Conservation (phyloP, 352 stramenopile genomes). For the Globisporangium lucens region DNA sequence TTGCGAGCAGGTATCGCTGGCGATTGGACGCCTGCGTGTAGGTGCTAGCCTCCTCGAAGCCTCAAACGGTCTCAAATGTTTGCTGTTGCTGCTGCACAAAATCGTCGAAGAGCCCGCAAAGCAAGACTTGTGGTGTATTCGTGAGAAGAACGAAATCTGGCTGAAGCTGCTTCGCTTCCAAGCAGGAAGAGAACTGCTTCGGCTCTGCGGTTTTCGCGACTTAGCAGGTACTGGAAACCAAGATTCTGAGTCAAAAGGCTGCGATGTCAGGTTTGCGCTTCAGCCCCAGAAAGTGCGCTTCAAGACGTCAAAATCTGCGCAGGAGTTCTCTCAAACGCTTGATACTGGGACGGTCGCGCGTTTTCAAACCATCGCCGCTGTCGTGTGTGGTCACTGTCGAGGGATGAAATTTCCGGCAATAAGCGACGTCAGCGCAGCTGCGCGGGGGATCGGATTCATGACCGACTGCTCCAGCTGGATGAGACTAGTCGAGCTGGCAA, state of each 20-base stretch:
- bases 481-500: slow-evolving; percentile 36
- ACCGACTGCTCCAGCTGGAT: slow-evolving; percentile 24
- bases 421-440: slow-evolving; percentile 53
- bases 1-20: slow-evolving; percentile 39
- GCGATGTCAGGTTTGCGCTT: slow-evolving; percentile 23
- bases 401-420: slow-evolving; percentile 33
- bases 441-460: slow-evolving; percentile 30
- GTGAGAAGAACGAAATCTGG: slow-evolving; percentile 19
- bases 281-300: slow-evolving; percentile 41
- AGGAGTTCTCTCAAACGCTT: slow-evolving; percentile 16
- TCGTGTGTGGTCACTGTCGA: slow-evolving; percentile 47
- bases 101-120: slow-evolving; percentile 46
- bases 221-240: not conserved
- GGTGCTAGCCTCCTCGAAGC: slow-evolving; percentile 20
- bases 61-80: slow-evolving; percentile 20
- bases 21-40: slow-evolving; percentile 41
- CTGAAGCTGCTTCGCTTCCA: slow-evolving; percentile 25
- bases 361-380: slow-evolving; percentile 35
- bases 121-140: slow-evolving; percentile 30
- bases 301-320: slow-evolving; percentile 24
- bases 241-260: not conserved
- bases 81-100: slow-evolving; percentile 27
- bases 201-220: slow-evolving; percentile 33
- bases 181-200: slow-evolving; percentile 32
- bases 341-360: slow-evolving; percentile 28